A percentile compares a stretch with the other conserved stretches of the same genome.
Conservation (phyloP, 2,329 filamentous ascomycete species). For the Pseudocercospora musae region DNA sequence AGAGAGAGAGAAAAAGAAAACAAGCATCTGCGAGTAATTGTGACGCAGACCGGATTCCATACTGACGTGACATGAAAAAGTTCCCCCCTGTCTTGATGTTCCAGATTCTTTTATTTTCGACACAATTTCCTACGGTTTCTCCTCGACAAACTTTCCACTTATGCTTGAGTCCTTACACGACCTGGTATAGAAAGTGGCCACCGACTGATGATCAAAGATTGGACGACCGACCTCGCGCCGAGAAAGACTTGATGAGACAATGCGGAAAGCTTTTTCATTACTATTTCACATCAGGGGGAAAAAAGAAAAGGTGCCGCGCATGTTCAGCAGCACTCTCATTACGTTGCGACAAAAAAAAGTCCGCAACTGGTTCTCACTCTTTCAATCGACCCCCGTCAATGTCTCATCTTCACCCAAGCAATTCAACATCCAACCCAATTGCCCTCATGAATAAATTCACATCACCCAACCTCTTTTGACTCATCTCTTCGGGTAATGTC, state of each 20-base stretch:
- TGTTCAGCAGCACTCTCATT: slow-evolving; percentile 14
- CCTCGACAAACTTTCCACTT: too few species aligned
- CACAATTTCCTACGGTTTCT: too few species aligned
- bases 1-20: too few species aligned
- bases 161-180: too few species aligned
- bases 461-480: slow-evolving; percentile 76
- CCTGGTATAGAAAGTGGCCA: too few species aligned
- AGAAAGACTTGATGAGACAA: background rate
- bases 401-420: slow-evolving; percentile 53
- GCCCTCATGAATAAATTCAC: slow-evolving; percentile 98
- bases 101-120: too few species aligned
- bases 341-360: background rate
- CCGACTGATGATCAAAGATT: too few species aligned
- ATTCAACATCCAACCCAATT: slow-evolving; percentile 94
- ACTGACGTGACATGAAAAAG: too few species aligned
- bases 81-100: too few species aligned
- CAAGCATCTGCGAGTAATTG: too few species aligned
- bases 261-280: background rate
- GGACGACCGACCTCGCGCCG: too few species aligned
- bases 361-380: background rate
- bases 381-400: background rate
- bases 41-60: too few species aligned
- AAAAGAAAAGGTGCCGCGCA: slow-evolving; percentile 9
- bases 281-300: background rate
- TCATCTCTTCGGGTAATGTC: slow-evolving; percentile 82